Percentiles rank a stretch among this genome's conserved stretches.
Conservation (phyloP, 106 monocot genomes). For the Platanthera guangdongensis region DNA sequence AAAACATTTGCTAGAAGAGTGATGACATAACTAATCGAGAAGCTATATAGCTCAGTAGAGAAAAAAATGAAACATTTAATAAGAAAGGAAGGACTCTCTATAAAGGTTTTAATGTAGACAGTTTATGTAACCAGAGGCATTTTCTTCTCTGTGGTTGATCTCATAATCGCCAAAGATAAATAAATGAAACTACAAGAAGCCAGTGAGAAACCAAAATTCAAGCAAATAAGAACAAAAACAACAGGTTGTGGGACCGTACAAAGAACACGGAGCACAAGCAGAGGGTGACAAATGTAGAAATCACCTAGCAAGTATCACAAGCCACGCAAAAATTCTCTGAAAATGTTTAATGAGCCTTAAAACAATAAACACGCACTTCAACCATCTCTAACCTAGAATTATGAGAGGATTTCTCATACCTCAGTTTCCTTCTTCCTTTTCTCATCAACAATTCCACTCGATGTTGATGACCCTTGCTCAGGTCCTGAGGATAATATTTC, state of each 20-base stretch:
- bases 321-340: neutral
- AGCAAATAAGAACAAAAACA: neutral
- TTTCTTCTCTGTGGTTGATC: neutral
- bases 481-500: constrained; percentile 44
- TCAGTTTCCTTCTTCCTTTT: constrained; percentile 24
- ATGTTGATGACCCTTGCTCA: constrained; percentile 1
- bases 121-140: neutral
- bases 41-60: neutral
- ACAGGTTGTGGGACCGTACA: neutral
- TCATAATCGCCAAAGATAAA: neutral
- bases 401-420: constrained; percentile 23
- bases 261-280: neutral
- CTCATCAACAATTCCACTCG: constrained; percentile 14
- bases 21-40: neutral
- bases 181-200: neutral
- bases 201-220: neutral
- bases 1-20: neutral
- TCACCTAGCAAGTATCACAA: neutral
- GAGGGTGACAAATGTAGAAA: neutral
- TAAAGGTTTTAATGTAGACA: neutral
- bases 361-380: neutral
- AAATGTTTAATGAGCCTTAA: neutral
- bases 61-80: neutral
- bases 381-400: neutral
- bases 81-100: neutral